These are phyloP conservation scores for Salix exigua DNA, from an alignment of 345 rosid genomes.

Conservation along the genomic window DNA sequence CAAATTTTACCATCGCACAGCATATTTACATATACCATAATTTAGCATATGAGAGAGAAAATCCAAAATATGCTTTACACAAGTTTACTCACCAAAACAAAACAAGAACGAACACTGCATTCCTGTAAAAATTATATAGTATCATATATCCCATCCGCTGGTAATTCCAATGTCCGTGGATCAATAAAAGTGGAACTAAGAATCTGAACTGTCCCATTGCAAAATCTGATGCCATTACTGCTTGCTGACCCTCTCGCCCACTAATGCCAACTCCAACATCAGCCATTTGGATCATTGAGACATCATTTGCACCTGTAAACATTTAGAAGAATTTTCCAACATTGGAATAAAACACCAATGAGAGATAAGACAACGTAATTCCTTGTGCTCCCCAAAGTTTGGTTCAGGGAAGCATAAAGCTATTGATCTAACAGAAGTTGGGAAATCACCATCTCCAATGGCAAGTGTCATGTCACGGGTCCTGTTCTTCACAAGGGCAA, in stretches of 20 bases:
- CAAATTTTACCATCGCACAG: no score
- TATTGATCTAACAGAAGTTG: no score
- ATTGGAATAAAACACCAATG: no score
- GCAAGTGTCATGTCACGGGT: not conserved
- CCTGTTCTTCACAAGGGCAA: not conserved
- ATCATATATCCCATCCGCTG: not conserved
- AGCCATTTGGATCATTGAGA: constrained; percentile 17
- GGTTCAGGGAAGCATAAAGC: no score
- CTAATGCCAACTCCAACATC: constrained; percentile 21
- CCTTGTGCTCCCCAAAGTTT: no score
- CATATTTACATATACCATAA: no score
- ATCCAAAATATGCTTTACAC: no score
- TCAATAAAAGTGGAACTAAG: not conserved
- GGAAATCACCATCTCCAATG: not conserved
- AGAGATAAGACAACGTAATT: no score
- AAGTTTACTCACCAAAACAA: no score
- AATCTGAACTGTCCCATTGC: not conserved
- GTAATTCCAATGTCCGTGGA: constrained; percentile 5
- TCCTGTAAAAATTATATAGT: not conserved
- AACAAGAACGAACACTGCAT: no score
- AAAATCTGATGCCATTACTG: not conserved
- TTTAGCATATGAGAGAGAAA: no score
- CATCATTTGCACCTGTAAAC: constrained; percentile 11
- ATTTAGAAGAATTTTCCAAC: no score
- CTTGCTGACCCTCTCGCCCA: constrained; percentile 8